phyloP scores from a whole-genome alignment of 2,329 filamentous ascomycete species.

The Knoxdaviesia capensis region DNA sequence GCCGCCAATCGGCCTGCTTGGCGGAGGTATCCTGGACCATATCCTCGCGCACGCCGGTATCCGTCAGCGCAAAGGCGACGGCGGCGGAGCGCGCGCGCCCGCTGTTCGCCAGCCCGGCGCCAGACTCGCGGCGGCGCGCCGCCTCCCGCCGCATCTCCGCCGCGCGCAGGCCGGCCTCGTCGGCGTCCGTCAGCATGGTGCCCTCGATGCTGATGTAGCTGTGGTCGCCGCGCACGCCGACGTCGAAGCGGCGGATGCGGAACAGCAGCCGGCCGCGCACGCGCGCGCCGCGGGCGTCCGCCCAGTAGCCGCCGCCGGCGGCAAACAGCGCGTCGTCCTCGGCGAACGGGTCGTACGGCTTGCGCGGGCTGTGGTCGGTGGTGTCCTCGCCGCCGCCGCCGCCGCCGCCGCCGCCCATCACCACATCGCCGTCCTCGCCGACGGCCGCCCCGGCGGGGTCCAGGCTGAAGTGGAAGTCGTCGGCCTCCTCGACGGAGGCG shows the following conservation, averaged over 20 bases:
- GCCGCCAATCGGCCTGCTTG: constrained; percentile 4
- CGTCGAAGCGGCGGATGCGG: constrained; percentile 69
- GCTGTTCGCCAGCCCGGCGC: constrained; percentile 2
- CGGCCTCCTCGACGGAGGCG: neutral
- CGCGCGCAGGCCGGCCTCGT: constrained; percentile 35
- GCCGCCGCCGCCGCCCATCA: constrained; percentile 31
- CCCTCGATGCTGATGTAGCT: constrained; percentile 76
- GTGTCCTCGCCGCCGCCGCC: neutral
- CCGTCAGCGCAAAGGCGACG: constrained; percentile 3
- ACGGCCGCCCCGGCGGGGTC: constrained; percentile 3
- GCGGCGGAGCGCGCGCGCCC: neutral
- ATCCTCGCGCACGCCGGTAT: constrained; percentile 3
- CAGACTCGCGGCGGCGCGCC: neutral
- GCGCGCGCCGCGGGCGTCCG: constrained; percentile 46
- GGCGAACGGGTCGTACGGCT: too few species aligned
- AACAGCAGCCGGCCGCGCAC: constrained; percentile 56
- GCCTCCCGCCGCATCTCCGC: constrained; percentile 15
- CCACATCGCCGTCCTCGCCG: constrained; percentile 21
- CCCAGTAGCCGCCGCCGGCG: constrained; percentile 43
- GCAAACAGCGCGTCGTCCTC: neutral
- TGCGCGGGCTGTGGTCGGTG: too few species aligned
- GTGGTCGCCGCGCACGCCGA: constrained; percentile 51
- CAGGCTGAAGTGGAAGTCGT: neutral
- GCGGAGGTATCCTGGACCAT: constrained; percentile 3
- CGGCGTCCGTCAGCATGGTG: constrained; percentile 54